Conservation (phyloP, 176 grass and related monocot species). For the Rhipidocladum racemiflorum region DNA sequence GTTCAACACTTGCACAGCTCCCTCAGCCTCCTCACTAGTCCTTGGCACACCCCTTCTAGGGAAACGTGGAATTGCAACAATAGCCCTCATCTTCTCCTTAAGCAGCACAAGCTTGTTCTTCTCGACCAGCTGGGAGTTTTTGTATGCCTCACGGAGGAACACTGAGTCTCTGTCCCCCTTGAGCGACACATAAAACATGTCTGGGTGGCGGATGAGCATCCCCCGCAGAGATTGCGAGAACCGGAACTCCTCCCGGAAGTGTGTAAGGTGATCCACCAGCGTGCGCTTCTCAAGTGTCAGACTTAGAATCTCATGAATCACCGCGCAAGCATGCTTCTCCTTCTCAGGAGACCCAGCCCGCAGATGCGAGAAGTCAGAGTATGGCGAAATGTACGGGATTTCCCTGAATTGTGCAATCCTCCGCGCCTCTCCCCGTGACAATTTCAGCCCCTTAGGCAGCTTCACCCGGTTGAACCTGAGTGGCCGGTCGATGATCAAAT, state of each 20-base stretch:
- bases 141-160: slow-evolving; percentile 91
- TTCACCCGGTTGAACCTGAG: slow-evolving; percentile 72
- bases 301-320: slow-evolving; percentile 91
- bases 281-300: slow-evolving; percentile 87
- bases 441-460: slow-evolving; percentile 72
- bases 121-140: slow-evolving; percentile 73
- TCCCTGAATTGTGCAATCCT: slow-evolving; percentile 59
- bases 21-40: slow-evolving; percentile 27
- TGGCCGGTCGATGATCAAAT: slow-evolving; percentile 81
- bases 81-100: slow-evolving; percentile 95
- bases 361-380: slow-evolving; percentile 78
- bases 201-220: slow-evolving; percentile 85
- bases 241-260: slow-evolving; percentile 88
- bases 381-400: slow-evolving; percentile 76
- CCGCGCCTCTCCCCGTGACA: slow-evolving; percentile 65
- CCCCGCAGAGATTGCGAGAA: slow-evolving; percentile 88
- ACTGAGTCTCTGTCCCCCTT: slow-evolving; percentile 86
- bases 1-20: not conserved
- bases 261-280: slow-evolving; percentile 81
- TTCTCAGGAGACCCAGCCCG: slow-evolving; percentile 56
- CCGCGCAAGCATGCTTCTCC: slow-evolving; percentile 82
- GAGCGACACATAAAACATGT: slow-evolving; percentile 93
- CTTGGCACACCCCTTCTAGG: slow-evolving; percentile 10
- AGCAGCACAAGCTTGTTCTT: slow-evolving; percentile 77
- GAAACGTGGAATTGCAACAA: slow-evolving; percentile 65